Base-by-base conservation (phyloP, 2,329 filamentous ascomycete species). In the Fusarium devonianum region DNA sequence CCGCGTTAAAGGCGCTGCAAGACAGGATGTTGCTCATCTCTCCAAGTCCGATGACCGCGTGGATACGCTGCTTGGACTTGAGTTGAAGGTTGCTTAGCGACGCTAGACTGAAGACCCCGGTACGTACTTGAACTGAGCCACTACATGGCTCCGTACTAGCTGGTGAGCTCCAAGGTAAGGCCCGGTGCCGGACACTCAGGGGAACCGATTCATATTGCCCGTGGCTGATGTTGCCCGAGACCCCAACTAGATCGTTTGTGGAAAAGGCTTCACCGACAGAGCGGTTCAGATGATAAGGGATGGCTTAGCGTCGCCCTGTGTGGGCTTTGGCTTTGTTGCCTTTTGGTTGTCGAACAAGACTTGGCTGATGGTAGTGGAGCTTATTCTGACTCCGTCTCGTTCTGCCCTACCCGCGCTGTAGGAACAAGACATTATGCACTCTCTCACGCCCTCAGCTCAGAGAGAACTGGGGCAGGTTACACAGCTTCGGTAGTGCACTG, bases 231-330 rank as follows among this genome's bases (percentile, higher is more conserved):
- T n/a, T n/a, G n/a, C n/a, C n/a, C n/a, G n/a, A n/a, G n/a, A n/a
- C n/a, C n/a, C n/a, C 6, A 26, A 26, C 23, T 14, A 29, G 40
- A 18, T 35, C 16, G 16, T 11, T 22, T 43, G 14, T 17, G 32
- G 36, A 22, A 12, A 34, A 44, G 33, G 18, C n/a, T 29, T 44
- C 30, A 44, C 40, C 40, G 40, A 44, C 30, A 36, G 40, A 21
- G 21, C 18, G 40, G 40, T 36, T 36, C 30, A 17, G 22, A n/a
- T 35, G 29, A 16, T 21, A 26, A 32, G 33, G 7, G 7, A 4
- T 35, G 16, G 28, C 25, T n/a, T 9, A 28, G 14, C 21, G 16
- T 14, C 17, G 18, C 22, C 23, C 29, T 12, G 12, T 4, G 8
- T 17, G 28, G 9, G 12, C 30, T 18, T 43, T 22, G 28, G n/a